Percentiles rank a stretch among this genome's conserved stretches.
Evolutionary conservation across 768 basidiomycete genomes (phyloP).

Genomic region (Rhodocollybia butyracea): DNA sequence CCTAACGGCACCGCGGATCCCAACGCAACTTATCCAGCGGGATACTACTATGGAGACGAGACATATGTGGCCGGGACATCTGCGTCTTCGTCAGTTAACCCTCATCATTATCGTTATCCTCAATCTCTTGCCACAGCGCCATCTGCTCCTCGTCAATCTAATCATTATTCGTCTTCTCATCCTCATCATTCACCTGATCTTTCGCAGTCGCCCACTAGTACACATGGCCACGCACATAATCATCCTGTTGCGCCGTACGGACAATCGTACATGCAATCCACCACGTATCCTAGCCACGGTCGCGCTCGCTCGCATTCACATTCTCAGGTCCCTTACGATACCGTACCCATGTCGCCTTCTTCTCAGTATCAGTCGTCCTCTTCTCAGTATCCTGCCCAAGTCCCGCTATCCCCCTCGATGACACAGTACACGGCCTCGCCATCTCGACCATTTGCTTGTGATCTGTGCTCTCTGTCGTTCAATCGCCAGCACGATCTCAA

Average conservation of each 20-base stretch:
- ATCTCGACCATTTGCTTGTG: conserved; percentile 61
- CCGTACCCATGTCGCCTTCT: conserved; percentile 15
- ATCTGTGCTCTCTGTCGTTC: conserved; percentile 77
- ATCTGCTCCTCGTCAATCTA: conserved; percentile 27
- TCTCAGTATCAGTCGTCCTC: conserved; percentile 26
- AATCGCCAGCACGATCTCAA: conserved; percentile 85
- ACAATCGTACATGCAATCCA: conserved; percentile 3
- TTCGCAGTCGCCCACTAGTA: conserved; percentile 8
- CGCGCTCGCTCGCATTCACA: conserved; percentile 37
- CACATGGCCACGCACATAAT: conserved; percentile 9
- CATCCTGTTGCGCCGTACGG: conserved; percentile 20
- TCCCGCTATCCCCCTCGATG: conserved; percentile 29
- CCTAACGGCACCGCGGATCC: conserved; percentile 14
- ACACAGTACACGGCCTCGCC: conserved; percentile 54
- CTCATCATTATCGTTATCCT: conserved; percentile 8
- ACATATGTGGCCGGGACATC: conserved; percentile 27
- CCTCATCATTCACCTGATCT: conserved; percentile 12
- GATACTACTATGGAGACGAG: conserved; percentile 11
- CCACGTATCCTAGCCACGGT: not conserved
- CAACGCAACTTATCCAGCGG: not conserved
- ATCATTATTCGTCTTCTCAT: conserved; percentile 31
- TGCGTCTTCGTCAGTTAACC: conserved; percentile 22
- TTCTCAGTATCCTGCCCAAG: conserved; percentile 30
- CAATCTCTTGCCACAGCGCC: conserved; percentile 11
- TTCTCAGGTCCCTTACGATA: conserved; percentile 31